Conservation (phyloP, 192 early-diverging fungal genomes). For the Linnemannia exigua region DNA sequence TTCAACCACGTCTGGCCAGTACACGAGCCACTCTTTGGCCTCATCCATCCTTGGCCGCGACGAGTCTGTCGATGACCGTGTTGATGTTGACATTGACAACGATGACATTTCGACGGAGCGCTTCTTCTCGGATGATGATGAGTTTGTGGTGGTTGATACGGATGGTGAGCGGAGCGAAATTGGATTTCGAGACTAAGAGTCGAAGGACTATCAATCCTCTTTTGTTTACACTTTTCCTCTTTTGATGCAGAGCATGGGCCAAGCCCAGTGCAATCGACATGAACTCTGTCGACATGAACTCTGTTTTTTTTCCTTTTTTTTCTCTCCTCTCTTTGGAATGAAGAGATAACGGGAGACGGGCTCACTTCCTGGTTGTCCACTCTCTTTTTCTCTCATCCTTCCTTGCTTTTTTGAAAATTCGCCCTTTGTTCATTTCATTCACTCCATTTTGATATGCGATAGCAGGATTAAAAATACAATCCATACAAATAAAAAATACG, state of each 20-base stretch:
- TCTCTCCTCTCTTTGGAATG: not conserved
- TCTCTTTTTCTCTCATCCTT: not conserved
- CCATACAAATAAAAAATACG: not conserved
- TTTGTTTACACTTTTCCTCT: not conserved
- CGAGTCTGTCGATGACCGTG: constrained; percentile 15
- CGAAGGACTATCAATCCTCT: not conserved
- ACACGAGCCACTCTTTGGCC: not conserved
- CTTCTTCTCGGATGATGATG: constrained; percentile 39
- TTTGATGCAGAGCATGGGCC: constrained; percentile 6
- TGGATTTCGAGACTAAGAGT: not conserved
- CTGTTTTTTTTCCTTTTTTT: not conserved
- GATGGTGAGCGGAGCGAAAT: constrained; percentile 15
- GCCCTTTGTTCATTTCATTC: not conserved
- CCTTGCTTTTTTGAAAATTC: not conserved
- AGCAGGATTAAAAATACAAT: not conserved
- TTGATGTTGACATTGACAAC: constrained; percentile 23
- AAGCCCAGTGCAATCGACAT: not conserved
- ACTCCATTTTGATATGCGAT: constrained; percentile 2
- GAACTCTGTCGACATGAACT: not conserved
- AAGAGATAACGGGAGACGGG: not conserved
- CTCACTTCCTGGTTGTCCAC: not conserved
- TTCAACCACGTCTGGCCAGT: constrained; percentile 31
- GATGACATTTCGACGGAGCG: constrained; percentile 9
- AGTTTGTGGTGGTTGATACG: constrained; percentile 38
- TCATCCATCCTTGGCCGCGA: constrained; percentile 12